A percentile compares a stretch with the other conserved stretches of the same genome.
phyloP scores from a whole-genome alignment of 2,329 filamentous ascomycete genomes.

The Fusarium drepaniforme region DNA sequence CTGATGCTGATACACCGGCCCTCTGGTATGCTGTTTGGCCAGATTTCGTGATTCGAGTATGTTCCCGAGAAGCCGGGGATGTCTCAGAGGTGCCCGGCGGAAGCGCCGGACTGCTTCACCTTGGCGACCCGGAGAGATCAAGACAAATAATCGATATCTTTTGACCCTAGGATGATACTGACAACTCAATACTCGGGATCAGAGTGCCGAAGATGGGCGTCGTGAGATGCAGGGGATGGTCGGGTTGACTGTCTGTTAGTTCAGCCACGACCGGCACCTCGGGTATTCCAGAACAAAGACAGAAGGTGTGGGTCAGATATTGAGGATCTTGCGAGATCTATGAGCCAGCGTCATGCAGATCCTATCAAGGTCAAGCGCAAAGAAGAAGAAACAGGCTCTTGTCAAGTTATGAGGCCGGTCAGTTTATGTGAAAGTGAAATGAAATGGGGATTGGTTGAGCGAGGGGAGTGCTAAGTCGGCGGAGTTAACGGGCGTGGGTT shows the following conservation, averaged over 20 bases:
- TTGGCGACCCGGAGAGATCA: constrained; percentile 30
- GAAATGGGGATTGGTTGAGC: constrained; percentile 25
- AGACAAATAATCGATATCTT: constrained; percentile 22
- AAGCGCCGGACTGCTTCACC: constrained; percentile 43
- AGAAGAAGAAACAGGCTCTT: background rate
- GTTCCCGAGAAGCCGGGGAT: constrained; percentile 37
- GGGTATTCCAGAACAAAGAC: constrained; percentile 30
- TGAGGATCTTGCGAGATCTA: background rate
- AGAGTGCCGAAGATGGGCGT: constrained; percentile 8
- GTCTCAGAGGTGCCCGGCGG: constrained; percentile 35
- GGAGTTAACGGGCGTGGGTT: constrained; percentile 38
- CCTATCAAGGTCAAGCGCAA: constrained; percentile 9
- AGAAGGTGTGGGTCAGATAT: constrained; percentile 38
- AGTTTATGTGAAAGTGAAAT: constrained; percentile 10
- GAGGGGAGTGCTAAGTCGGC: constrained; percentile 20
- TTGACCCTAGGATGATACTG: constrained; percentile 2
- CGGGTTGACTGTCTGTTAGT: constrained; percentile 38
- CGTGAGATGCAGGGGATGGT: constrained; percentile 25
- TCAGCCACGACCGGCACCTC: constrained; percentile 36
- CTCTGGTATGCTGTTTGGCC: constrained; percentile 21
- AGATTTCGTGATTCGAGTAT: constrained; percentile 26
- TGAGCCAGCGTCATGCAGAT: background rate
- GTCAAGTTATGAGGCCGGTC: constrained; percentile 5
- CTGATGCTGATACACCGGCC: constrained; percentile 14
- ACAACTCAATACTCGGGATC: constrained; percentile 11